Percentiles rank a stretch among this genome's conserved stretches.
phyloP scores from a whole-genome alignment of 257 asterid genomes.

The Ilex aquifolium region DNA sequence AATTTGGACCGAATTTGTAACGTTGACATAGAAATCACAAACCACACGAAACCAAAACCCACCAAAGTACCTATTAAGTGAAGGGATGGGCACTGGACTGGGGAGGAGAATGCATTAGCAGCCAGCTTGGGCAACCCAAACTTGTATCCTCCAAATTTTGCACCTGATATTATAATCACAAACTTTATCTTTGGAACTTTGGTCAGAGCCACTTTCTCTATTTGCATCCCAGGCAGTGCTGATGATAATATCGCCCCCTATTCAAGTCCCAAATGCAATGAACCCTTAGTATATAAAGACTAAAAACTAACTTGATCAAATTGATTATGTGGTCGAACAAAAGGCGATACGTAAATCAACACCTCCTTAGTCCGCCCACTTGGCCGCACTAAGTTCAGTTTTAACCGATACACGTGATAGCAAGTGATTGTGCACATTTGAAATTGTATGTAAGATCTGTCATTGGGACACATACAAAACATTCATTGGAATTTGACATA shows the following conservation, averaged over 20 bases:
- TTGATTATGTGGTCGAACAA: not conserved
- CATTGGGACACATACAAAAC: too few species aligned
- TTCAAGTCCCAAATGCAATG: not conserved
- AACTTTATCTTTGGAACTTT: conserved; percentile 33
- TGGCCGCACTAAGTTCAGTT: not conserved
- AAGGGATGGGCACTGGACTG: conserved; percentile 25
- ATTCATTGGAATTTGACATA: too few species aligned
- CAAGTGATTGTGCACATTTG: not conserved
- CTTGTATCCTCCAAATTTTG: conserved; percentile 23
- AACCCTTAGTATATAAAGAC: not conserved
- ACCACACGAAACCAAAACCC: too few species aligned
- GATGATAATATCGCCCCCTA: conserved; percentile 33
- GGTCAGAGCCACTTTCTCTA: conserved; percentile 30
- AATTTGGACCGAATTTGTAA: too few species aligned
- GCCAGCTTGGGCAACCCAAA: conserved; percentile 30
- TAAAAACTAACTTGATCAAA: not conserved
- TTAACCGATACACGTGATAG: not conserved
- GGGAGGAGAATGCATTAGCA: conserved; percentile 28
- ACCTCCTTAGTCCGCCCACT: not conserved
- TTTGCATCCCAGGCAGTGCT: conserved; percentile 36
- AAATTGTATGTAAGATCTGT: not conserved
- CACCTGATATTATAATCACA: conserved; percentile 26
- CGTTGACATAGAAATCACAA: too few species aligned
- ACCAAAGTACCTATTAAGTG: conserved; percentile 28
- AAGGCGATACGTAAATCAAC: not conserved